phyloP scores from a whole-genome alignment of 2,329 filamentous ascomycete genomes.

The Sporothrix pallida region DNA sequence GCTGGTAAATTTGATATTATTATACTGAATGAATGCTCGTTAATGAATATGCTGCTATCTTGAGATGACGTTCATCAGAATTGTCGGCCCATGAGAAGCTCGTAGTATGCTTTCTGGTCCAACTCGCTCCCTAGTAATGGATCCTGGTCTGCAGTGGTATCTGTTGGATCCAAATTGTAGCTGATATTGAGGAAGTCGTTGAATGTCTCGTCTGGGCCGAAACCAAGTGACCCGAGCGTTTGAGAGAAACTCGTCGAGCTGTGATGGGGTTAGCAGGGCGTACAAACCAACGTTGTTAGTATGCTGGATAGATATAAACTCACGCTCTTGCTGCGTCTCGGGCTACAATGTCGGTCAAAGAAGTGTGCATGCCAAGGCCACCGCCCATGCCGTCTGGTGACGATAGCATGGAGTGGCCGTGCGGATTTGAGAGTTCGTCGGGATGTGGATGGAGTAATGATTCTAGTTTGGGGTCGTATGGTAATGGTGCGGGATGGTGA shows the following conservation, averaged over 20 bases:
- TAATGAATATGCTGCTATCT: not conserved
- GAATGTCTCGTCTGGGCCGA: constrained; percentile 48
- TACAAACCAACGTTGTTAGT: not conserved
- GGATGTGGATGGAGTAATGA: constrained; percentile 31
- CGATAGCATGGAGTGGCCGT: constrained; percentile 34
- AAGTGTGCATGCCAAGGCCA: constrained; percentile 31
- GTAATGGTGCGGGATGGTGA: constrained; percentile 6
- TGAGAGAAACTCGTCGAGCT: constrained; percentile 46
- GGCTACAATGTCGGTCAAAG: constrained; percentile 47
- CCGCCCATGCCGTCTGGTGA: constrained; percentile 11
- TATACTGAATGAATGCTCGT: not conserved
- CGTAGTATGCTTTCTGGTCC: constrained; percentile 49
- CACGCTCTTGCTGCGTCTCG: constrained; percentile 47
- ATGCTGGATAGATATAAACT: constrained; percentile 26
- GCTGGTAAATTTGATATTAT: constrained; percentile 2
- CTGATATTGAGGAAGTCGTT: constrained; percentile 48
- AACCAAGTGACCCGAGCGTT: constrained; percentile 47
- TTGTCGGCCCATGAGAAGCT: constrained; percentile 46
- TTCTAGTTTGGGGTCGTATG: constrained; percentile 27
- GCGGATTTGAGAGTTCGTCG: constrained; percentile 37
- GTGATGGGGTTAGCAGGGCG: constrained; percentile 23
- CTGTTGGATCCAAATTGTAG: constrained; percentile 46
- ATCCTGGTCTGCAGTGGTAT: constrained; percentile 41
- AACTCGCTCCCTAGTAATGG: constrained; percentile 44
- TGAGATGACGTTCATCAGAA: constrained; percentile 31